Evolutionary conservation across 2,329 filamentous ascomycete species (phyloP).

Genomic region (Calonectria pseudoturangicola): DNA sequence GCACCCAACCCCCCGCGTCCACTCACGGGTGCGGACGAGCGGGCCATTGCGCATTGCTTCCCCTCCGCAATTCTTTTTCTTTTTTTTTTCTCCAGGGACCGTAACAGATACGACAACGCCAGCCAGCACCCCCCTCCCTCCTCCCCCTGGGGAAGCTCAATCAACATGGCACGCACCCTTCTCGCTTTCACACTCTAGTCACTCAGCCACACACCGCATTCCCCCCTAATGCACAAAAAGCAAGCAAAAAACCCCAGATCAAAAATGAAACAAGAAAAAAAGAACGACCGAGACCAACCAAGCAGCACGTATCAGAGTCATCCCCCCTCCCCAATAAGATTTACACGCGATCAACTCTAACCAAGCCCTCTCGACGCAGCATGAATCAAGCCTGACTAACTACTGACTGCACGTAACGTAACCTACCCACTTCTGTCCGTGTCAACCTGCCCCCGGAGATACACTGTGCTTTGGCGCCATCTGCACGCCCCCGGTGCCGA

Average conservation of each 20-base stretch:
- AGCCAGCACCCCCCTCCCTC: neutral
- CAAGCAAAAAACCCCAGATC: neutral
- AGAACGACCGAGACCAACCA: constrained; percentile 21
- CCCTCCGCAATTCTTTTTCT: neutral
- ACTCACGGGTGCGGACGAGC: neutral
- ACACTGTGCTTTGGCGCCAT: constrained; percentile 29
- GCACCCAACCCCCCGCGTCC: neutral
- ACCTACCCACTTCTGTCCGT: constrained; percentile 23
- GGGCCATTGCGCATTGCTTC: neutral
- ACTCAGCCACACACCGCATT: constrained; percentile 8
- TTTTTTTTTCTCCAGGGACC: neutral
- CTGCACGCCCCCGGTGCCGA: constrained; percentile 22
- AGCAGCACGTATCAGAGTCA: neutral
- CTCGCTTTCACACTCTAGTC: neutral
- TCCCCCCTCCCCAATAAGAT: constrained; percentile 19
- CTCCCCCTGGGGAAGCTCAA: neutral
- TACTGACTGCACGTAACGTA: constrained; percentile 7
- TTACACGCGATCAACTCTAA: constrained; percentile 18
- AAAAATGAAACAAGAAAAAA: constrained; percentile 9
- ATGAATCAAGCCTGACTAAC: constrained; percentile 7
- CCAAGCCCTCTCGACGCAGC: constrained; percentile 4
- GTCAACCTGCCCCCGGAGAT: neutral
- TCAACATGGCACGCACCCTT: neutral
- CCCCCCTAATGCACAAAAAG: neutral
- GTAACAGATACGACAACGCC: constrained; percentile 2